Evolutionary conservation across 441 rosid species (phyloP).

Genomic region (Euphorbia celastroides): DNA sequence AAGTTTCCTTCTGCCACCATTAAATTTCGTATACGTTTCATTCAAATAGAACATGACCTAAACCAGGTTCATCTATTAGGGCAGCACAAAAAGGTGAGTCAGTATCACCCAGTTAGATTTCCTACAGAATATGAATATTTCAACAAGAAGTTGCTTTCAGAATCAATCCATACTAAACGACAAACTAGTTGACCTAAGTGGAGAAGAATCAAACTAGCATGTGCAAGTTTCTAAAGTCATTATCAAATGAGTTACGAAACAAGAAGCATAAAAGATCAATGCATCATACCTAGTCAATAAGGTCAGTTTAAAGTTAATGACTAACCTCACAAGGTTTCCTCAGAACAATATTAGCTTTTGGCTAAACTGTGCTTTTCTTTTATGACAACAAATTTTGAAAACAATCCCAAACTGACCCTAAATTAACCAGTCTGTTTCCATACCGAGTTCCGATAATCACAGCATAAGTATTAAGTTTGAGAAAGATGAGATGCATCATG

Average conservation of each 20-base stretch:
- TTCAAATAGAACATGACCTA: background rate
- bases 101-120: background rate
- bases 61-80: background rate
- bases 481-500: background rate
- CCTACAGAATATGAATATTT: background rate
- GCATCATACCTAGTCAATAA: background rate
- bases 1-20: no score
- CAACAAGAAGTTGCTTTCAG: background rate
- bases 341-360: no score
- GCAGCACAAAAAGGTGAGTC: constrained; percentile 5
- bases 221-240: background rate
- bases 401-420: no score
- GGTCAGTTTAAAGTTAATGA: no score
- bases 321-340: no score
- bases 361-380: no score
- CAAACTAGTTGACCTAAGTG: constrained; percentile 6
- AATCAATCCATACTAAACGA: background rate
- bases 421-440: background rate
- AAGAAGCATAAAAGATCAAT: background rate
- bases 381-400: no score
- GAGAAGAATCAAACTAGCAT: background rate
- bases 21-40: background rate
- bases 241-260: background rate
- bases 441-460: background rate
- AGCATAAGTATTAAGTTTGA: no score